Percentiles rank a stretch among this genome's conserved stretches.
These are phyloP conservation scores for Aspergillus fijiensis DNA, from an alignment of 2,329 filamentous ascomycete genomes.

Conservation along the genomic window DNA sequence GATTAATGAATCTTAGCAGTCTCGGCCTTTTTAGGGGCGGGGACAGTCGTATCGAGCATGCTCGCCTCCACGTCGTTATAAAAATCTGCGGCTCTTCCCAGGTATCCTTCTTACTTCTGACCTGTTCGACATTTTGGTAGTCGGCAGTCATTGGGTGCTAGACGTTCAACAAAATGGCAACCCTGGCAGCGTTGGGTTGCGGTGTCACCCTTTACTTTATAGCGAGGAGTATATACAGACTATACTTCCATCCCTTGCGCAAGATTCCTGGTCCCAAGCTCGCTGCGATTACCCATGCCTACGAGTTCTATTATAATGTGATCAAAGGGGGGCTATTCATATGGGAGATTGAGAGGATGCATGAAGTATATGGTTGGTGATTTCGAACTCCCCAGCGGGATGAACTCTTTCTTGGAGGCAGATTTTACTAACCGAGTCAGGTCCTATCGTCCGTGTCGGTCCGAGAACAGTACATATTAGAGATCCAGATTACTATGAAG, in stretches of 20 bases:
- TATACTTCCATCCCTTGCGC: neutral
- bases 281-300: neutral
- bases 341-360: slow-evolving; percentile 26
- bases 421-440: slow-evolving; percentile 12
- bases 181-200: neutral
- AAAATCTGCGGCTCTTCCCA: neutral
- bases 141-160: neutral
- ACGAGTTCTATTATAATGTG: slow-evolving; percentile 1
- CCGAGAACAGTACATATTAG: slow-evolving; percentile 36
- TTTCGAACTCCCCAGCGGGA: neutral
- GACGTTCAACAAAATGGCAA: neutral
- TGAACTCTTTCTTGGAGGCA: neutral
- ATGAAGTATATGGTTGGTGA: slow-evolving; percentile 33
- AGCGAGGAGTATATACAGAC: neutral
- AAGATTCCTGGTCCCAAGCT: slow-evolving; percentile 1
- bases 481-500: slow-evolving; percentile 36
- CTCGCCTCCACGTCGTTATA: neutral
- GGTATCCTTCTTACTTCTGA: neutral
- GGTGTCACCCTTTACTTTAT: neutral
- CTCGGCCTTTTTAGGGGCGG: neutral
- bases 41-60: neutral
- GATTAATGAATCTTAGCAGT: neutral
- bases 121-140: neutral
- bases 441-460: slow-evolving; percentile 36
- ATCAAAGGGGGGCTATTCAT: neutral